Conservation (phyloP, 2,329 filamentous ascomycete species). For the Colletotrichum brevisporum region DNA sequence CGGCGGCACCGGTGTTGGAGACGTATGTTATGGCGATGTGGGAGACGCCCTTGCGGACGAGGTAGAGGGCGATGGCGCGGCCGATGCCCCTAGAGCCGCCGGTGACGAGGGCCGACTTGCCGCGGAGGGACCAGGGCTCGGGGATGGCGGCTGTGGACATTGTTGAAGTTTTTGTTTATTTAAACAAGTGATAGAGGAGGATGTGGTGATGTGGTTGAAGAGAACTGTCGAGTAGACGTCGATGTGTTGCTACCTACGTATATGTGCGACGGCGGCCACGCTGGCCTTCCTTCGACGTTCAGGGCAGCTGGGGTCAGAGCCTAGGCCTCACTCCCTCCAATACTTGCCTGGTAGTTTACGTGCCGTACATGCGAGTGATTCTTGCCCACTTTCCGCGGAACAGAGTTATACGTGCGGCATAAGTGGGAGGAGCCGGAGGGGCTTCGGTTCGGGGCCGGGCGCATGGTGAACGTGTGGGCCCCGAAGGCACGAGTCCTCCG, state of each 20-base stretch:
- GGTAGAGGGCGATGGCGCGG: slow-evolving; percentile 11
- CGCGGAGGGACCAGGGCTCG: slow-evolving; percentile 8
- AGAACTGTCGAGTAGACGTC: no score
- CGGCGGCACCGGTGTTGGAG: slow-evolving; percentile 8
- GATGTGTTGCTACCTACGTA: neutral
- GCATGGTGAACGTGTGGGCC: no score
- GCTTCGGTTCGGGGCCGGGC: no score
- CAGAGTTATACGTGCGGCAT: no score
- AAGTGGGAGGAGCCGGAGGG: no score
- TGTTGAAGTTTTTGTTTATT: neutral
- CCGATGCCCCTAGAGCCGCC: slow-evolving; percentile 20
- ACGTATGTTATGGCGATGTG: slow-evolving; percentile 26
- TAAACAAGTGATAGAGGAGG: neutral
- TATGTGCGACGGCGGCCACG: neutral
- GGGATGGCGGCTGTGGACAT: slow-evolving; percentile 8
- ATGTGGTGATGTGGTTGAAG: neutral
- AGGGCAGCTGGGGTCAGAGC: no score
- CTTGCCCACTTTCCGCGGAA: no score
- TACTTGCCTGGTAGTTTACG: no score
- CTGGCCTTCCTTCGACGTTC: no score
- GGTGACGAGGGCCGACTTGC: slow-evolving; percentile 25
- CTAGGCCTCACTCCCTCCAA: no score
- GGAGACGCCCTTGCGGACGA: slow-evolving; percentile 17
- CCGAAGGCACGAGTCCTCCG: no score
- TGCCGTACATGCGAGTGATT: no score